Percentiles rank a stretch among this genome's conserved stretches.
Conservation (phyloP, 2,329 filamentous ascomycete species). For the Fusarium papillatum region DNA sequence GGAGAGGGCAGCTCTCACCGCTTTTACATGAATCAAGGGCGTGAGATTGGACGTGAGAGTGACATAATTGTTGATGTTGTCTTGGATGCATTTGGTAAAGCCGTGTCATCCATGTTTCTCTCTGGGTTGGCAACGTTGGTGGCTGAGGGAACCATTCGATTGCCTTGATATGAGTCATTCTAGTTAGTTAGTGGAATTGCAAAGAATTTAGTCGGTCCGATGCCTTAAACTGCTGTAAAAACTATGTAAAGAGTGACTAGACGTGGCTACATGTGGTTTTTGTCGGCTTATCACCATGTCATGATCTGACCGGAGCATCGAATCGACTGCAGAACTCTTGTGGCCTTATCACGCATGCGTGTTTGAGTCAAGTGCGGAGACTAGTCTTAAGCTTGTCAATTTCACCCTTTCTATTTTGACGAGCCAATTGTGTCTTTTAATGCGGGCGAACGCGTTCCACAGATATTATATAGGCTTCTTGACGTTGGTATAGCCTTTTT, state of each 20-base stretch:
- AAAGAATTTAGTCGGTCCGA: background rate
- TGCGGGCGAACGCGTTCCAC: background rate
- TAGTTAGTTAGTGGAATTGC: background rate
- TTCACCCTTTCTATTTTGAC: background rate
- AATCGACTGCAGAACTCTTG: background rate
- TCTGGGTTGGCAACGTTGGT: background rate
- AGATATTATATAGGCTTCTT: background rate
- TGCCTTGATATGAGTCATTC: background rate
- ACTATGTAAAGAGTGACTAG: background rate
- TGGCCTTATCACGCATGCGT: background rate
- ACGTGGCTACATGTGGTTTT: background rate
- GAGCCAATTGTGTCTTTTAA: background rate
- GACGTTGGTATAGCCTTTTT: background rate
- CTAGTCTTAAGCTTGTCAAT: background rate
- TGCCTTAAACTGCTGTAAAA: background rate
- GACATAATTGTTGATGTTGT: constrained; percentile 14
- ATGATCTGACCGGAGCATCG: background rate
- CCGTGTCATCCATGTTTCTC: background rate
- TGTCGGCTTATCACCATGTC: background rate
- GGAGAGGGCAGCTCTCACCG: background rate
- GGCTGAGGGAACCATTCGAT: background rate
- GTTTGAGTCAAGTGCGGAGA: background rate
- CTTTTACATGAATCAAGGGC: constrained; percentile 22
- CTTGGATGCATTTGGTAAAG: background rate
- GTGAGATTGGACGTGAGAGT: constrained; percentile 21